Base-by-base conservation (phyloP, 1,139 yeast species). In the Kluyveromyces sp. region DNA sequence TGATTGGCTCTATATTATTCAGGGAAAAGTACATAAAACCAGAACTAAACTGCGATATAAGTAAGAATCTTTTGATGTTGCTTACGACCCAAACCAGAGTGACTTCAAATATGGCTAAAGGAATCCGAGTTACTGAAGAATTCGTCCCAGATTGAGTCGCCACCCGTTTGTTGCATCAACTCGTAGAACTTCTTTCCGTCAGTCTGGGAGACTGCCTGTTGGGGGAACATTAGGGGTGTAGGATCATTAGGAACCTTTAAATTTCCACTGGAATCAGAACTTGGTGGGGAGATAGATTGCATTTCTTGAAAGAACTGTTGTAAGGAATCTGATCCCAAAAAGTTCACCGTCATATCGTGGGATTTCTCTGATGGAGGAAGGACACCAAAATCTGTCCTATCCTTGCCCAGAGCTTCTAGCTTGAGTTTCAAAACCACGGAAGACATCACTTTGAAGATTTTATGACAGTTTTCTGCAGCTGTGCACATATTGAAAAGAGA, bases 61-160 rank as follows among this genome's bases (percentile, higher is more conserved):
- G n/a, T n/a, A n/a, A n/a, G n/a, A n/a, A n/a, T n/a, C n/a, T n/a
- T n/a, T n/a, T n/a, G n/a, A n/a, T n/a, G n/a, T n/a, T n/a, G 13
- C 13, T 11, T 12, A 18, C n/a, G 22, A 19, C 26, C 17, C n/a
- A 7, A 30, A 7, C 17, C 17, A 7, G 12, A 30, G 33, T 7
- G 13, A 30, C 7, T 12, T 30, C 12, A 13, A 15, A n/a, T 15
- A 6, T 30, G 33, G 17, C 25, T 15, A 15, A 25, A 26, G 4
- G 39, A 22, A 20, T 8, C 32, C 11, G 28, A 13, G 32, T 44
- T 46, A 30, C 49, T 72, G 56, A 83, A 81, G 51, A 78, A 81
- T 54, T 83, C 88, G 51, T 80, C 89, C 92, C 92, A 83, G 39
- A 83, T 79, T 30, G 82, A 71, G 38, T 82, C 85, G 20, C 77